phyloP scores from a whole-genome alignment of 371 early-diverging fungal genomes.

The Mucor indicus region DNA sequence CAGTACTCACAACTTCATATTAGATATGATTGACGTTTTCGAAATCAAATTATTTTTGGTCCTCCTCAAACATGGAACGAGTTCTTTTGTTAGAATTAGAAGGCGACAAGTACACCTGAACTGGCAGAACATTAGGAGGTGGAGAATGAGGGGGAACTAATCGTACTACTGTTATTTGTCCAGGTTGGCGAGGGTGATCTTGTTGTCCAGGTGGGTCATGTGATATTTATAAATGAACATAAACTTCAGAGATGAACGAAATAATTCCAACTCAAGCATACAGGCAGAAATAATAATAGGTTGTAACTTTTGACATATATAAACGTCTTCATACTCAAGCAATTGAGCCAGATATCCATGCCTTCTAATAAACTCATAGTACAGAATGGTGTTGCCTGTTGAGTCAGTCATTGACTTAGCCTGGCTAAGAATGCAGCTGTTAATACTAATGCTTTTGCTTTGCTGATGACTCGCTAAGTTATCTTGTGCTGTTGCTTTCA shows the following conservation, averaged over 20 bases:
- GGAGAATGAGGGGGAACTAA: slow-evolving; percentile 6
- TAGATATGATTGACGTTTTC: no score
- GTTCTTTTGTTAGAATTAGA: slow-evolving; percentile 10
- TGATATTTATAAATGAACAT: slow-evolving; percentile 7
- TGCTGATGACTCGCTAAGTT: not conserved
- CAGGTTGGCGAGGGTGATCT: slow-evolving; percentile 2
- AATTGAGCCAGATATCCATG: slow-evolving; percentile 5
- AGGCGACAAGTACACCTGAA: slow-evolving; percentile 8
- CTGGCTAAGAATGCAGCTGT: slow-evolving; percentile 11
- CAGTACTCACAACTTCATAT: no score
- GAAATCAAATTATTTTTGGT: not conserved
- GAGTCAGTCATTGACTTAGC: slow-evolving; percentile 8
- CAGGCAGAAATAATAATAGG: slow-evolving; percentile 3
- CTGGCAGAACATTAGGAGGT: slow-evolving; percentile 4
- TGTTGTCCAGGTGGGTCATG: slow-evolving; percentile 3
- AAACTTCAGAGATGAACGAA: slow-evolving; percentile 7
- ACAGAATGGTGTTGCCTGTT: slow-evolving; percentile 12
- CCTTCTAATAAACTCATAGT: slow-evolving; percentile 11
- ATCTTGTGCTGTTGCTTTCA: not conserved
- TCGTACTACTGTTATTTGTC: slow-evolving; percentile 9
- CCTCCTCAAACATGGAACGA: slow-evolving; percentile 7
- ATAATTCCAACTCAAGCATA: slow-evolving; percentile 5
- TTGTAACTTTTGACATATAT: slow-evolving; percentile 12
- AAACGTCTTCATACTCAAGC: slow-evolving; percentile 10
- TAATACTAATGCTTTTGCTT: slow-evolving; percentile 12